These are phyloP conservation scores for Solanum hybrid DNA, from an alignment of 305 asterid species.

Conservation along the genomic window DNA sequence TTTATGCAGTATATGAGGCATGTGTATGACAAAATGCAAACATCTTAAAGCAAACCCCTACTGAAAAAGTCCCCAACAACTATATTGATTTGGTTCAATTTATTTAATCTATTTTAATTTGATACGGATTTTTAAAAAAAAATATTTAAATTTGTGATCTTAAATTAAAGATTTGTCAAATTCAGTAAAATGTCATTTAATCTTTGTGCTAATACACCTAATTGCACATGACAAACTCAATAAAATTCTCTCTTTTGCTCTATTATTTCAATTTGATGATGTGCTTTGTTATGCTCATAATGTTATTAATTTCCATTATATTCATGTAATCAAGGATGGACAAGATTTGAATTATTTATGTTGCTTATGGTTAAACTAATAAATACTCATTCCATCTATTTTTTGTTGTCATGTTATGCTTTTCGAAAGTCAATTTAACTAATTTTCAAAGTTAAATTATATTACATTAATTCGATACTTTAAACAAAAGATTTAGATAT, in stretches of 20 bases:
- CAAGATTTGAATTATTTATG: not conserved
- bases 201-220: not conserved
- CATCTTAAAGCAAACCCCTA: not conserved
- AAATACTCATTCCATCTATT: too few relatives aligned
- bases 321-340: not conserved
- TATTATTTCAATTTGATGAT: not conserved
- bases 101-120: not conserved
- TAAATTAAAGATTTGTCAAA: not conserved
- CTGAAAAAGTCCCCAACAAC: not conserved
- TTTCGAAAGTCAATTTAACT: too few relatives aligned
- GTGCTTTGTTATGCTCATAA: not conserved
- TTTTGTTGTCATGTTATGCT: not conserved
- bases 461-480: too few relatives aligned
- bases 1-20: not conserved
- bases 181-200: not conserved
- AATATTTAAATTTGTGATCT: too few relatives aligned
- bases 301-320: not conserved
- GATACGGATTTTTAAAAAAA: not conserved
- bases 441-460: too few relatives aligned
- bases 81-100: not conserved
- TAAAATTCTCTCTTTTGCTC: not conserved
- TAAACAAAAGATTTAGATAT: too few relatives aligned
- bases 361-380: not conserved
- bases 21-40: not conserved
- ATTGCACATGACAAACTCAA: not conserved